Conservation (phyloP, 2,329 filamentous ascomycete genomes). For the Tolypocladium paradoxum region DNA sequence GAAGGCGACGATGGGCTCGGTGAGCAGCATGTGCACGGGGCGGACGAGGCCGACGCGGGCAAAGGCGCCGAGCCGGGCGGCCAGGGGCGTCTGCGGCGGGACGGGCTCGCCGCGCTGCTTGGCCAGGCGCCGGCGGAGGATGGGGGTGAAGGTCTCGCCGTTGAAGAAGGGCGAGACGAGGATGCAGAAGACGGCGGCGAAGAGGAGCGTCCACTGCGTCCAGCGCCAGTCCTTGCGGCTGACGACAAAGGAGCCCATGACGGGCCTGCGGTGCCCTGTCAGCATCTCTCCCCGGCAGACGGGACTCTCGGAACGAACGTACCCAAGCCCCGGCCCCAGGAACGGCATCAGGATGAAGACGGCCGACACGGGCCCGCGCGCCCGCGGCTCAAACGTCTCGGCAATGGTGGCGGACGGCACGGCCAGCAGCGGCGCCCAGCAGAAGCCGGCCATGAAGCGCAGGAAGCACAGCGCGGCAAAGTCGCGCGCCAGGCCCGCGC, state of each 20-base stretch:
- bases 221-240: constrained; percentile 38
- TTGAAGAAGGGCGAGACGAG: constrained; percentile 27
- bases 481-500: constrained; percentile 37
- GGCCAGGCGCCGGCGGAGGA: constrained; percentile 28
- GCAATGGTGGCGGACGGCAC: constrained; percentile 38
- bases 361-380: constrained; percentile 30
- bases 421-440: constrained; percentile 35
- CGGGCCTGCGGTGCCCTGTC: constrained; percentile 20
- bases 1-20: constrained; percentile 53
- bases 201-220: constrained; percentile 40
- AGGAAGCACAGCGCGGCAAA: constrained; percentile 41
- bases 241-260: constrained; percentile 37
- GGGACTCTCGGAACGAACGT: constrained; percentile 12
- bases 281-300: neutral
- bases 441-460: constrained; percentile 46
- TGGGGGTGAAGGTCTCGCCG: constrained; percentile 47
- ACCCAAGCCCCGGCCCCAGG: constrained; percentile 41
- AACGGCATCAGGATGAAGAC: constrained; percentile 41
- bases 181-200: constrained; percentile 29
- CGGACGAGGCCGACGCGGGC: constrained; percentile 33
- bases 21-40: constrained; percentile 46
- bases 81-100: constrained; percentile 12
- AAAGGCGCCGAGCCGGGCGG: constrained; percentile 20
- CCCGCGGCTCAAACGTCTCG: constrained; percentile 34
- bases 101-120: constrained; percentile 22